Evolutionary conservation across 169 alveolate genomes (phyloP).

Genomic region (Plasmodium fragile): DNA sequence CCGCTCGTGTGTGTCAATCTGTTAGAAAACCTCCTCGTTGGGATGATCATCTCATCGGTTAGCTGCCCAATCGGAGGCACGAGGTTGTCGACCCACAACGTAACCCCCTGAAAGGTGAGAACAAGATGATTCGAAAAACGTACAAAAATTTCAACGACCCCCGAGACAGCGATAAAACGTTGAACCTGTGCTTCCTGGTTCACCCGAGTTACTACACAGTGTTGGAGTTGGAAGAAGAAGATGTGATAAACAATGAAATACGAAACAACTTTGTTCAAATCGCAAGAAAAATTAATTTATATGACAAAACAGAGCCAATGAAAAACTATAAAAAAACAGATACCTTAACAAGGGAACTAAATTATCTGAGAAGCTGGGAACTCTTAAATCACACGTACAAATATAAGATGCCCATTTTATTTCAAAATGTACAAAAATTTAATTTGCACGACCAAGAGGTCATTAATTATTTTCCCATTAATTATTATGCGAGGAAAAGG

Average conservation of each 20-base stretch:
- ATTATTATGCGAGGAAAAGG: conserved; percentile 16
- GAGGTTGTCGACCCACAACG: neutral
- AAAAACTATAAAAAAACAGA: conserved; percentile 26
- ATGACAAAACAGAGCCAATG: conserved; percentile 42
- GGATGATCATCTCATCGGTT: neutral
- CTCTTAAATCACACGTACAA: conserved; percentile 41
- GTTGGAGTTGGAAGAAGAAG: conserved; percentile 43
- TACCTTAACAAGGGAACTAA: conserved; percentile 30
- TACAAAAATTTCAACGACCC: conserved; percentile 37
- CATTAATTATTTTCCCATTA: conserved; percentile 22
- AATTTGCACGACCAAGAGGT: conserved; percentile 8
- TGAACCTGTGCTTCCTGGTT: conserved; percentile 13
- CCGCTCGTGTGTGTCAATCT: neutral
- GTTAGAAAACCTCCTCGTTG: neutral
- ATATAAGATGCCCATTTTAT: conserved; percentile 45
- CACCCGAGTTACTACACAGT: conserved; percentile 45
- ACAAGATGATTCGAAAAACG: conserved; percentile 34
- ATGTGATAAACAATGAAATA: conserved; percentile 7
- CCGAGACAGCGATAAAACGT: neutral
- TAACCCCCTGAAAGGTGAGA: neutral
- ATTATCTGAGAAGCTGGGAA: conserved; percentile 28
- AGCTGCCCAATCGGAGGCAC: neutral
- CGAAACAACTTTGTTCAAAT: conserved; percentile 11
- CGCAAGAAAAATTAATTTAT: conserved; percentile 13
- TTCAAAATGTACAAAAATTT: conserved; percentile 30